Percentiles rank a stretch among this genome's conserved stretches.
Evolutionary conservation across 345 rosid species (phyloP).

Genomic region (Salix exigua): DNA sequence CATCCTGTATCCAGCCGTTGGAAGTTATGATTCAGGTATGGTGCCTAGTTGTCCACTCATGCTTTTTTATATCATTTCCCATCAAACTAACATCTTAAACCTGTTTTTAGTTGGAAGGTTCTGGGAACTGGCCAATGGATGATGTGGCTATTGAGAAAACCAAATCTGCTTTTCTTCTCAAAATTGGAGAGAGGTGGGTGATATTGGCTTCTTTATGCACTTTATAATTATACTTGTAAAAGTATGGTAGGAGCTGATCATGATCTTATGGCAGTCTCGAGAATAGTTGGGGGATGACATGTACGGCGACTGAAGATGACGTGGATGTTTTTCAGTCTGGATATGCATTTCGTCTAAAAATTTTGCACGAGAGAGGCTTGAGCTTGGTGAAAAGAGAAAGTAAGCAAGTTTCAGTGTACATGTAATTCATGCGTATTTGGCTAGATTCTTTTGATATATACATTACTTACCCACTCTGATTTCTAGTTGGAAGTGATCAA

Average conservation of each 20-base stretch:
- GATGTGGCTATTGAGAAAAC: slow-evolving; percentile 82
- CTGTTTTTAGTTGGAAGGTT: slow-evolving; percentile 77
- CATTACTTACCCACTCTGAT: slow-evolving; percentile 12
- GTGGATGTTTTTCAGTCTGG: slow-evolving; percentile 73
- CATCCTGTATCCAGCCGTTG: slow-evolving; percentile 70
- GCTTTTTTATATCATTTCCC: neutral
- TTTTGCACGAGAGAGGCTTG: slow-evolving; percentile 87
- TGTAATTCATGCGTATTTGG: slow-evolving; percentile 3
- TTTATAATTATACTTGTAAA: neutral
- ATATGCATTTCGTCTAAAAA: slow-evolving; percentile 75
- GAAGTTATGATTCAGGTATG: slow-evolving; percentile 91
- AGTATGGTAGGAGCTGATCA: neutral
- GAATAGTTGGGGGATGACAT: slow-evolving; percentile 59
- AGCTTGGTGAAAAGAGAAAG: slow-evolving; percentile 67
- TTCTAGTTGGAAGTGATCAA: slow-evolving; percentile 51
- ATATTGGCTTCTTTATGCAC: slow-evolving; percentile 9
- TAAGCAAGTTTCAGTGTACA: slow-evolving; percentile 38
- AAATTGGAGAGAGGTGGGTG: slow-evolving; percentile 82
- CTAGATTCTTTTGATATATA: slow-evolving; percentile 10
- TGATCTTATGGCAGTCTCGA: slow-evolving; percentile 57
- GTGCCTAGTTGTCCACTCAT: neutral
- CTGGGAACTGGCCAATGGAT: slow-evolving; percentile 96
- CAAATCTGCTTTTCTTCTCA: slow-evolving; percentile 77
- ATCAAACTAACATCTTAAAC: slow-evolving; percentile 6
- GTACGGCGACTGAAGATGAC: slow-evolving; percentile 66